A percentile compares a stretch with the other conserved stretches of the same genome.
phyloP scores from a whole-genome alignment of 768 basidiomycete species.

The Fomitopsis pulvina region DNA sequence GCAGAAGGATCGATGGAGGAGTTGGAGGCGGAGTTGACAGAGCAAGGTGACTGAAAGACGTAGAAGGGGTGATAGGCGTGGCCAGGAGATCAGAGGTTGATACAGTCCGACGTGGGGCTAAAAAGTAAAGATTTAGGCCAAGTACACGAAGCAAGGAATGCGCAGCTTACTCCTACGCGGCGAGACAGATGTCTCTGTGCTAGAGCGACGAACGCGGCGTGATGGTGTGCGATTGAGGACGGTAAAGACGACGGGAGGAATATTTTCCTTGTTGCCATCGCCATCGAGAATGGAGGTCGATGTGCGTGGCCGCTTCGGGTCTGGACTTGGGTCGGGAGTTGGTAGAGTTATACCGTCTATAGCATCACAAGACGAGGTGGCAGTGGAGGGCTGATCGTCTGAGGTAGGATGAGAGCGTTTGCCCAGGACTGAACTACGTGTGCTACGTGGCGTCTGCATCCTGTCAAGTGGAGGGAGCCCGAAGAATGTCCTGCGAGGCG shows the following conservation, averaged over 20 bases:
- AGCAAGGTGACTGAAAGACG: constrained; percentile 33
- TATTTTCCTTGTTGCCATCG: constrained; percentile 71
- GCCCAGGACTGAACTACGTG: constrained; percentile 26
- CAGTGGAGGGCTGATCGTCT: constrained; percentile 27
- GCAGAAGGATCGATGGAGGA: constrained; percentile 38
- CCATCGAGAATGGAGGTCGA: constrained; percentile 39
- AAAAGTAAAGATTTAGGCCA: background rate
- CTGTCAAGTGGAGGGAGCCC: too few species aligned
- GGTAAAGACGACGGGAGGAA: constrained; percentile 51
- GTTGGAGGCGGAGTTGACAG: constrained; percentile 59
- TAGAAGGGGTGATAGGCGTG: constrained; percentile 37
- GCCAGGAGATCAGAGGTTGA: constrained; percentile 37
- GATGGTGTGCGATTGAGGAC: constrained; percentile 20
- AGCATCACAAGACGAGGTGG: constrained; percentile 20
- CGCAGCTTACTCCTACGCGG: constrained; percentile 40
- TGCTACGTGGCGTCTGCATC: constrained; percentile 17
- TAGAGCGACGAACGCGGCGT: constrained; percentile 34
- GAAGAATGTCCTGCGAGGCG: too few species aligned
- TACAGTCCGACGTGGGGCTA: constrained; percentile 40
- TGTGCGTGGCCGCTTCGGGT: constrained; percentile 56
- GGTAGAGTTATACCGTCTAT: constrained; percentile 23
- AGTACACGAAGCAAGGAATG: too few species aligned
- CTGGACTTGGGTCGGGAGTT: constrained; percentile 60
- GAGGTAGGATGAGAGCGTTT: constrained; percentile 24
- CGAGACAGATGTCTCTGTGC: constrained; percentile 31